These are phyloP conservation scores for Ophiocordyceps camponoti-leonardi DNA, from an alignment of 2,329 filamentous ascomycete species.

Conservation along the genomic window DNA sequence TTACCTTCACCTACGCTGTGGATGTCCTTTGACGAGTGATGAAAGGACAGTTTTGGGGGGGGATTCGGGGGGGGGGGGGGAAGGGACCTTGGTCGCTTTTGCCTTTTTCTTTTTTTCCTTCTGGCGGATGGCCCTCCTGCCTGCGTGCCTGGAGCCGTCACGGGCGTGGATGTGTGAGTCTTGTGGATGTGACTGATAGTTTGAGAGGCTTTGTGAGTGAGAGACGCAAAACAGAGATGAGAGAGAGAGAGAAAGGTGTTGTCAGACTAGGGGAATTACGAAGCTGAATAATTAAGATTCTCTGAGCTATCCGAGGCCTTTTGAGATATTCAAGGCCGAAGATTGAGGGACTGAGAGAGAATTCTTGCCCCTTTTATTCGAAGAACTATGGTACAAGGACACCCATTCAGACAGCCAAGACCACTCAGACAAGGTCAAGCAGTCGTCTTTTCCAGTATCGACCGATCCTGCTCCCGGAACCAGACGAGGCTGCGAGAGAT, in stretches of 20 bases:
- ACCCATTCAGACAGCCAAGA: too few relatives aligned
- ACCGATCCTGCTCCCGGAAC: conserved; percentile 34
- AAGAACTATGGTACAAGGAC: not conserved
- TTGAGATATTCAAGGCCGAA: not conserved
- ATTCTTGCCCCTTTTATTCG: not conserved
- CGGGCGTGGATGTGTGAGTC: not conserved
- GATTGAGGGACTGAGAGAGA: too few relatives aligned
- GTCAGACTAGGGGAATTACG: not conserved
- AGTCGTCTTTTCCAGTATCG: not conserved
- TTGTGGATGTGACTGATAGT: not conserved
- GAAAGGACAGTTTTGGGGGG: not conserved
- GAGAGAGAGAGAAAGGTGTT: not conserved
- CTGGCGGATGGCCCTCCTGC: not conserved
- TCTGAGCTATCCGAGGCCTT: too few relatives aligned
- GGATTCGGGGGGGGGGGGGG: not conserved
- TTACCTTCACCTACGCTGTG: not conserved
- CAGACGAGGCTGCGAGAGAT: conserved; percentile 34
- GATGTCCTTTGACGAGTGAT: not conserved
- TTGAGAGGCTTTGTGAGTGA: not conserved
- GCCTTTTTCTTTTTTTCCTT: not conserved
- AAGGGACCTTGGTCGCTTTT: not conserved
- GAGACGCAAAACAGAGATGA: not conserved
- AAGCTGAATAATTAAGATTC: not conserved
- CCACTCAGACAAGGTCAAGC: too few relatives aligned
- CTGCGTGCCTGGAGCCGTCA: not conserved